Base-by-base conservation (phyloP, 768 basidiomycete genomes). In the Termitomyces sp. region DNA sequence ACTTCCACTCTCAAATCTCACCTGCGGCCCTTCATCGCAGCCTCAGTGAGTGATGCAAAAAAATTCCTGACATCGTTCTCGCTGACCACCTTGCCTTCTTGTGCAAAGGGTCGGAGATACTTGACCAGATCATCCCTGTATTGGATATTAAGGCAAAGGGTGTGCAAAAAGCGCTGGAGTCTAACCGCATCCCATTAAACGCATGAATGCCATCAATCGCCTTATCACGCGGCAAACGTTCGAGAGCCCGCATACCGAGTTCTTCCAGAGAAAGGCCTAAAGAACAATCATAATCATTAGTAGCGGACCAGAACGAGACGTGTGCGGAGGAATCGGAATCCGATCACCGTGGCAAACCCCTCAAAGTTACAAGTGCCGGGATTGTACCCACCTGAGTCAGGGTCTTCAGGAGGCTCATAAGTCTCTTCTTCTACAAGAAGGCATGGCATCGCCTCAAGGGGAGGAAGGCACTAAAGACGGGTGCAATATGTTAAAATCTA, bases 141-240 rank as follows among this genome's bases (percentile, higher is more conserved):
- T 50, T 61, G 18, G 47, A 51, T 49, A 38, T 22, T 57, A 28
- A 63, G 32, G 61, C 35, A 51, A 51, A 38, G 50, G 12, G 59
- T 7, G 26, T 42, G 16, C 42, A 28, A 38, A 24, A 53, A 24
- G 28, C 10, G 26, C 40, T 53, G 26, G 10, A 50, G 22, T 70
- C 81, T 53, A 61, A 92, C 91, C 88, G 79, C 89, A 94, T 87
- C 57, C 80, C 76, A 63, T 92, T 92, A 72, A 90, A 93, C 5
- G 90, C 92, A 57, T 84, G 82, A 24, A 93, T 92, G 1, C 92
- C 88, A 63, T 94, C 88, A 56, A 94, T 82, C 6, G 90, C 90
- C 55, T 79, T 83, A 50, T 92, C 92, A 57, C 92, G 85, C 36
- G 92, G 92, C 30, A 93, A 67, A 52, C 81, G 79, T 55, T 80